Base-by-base conservation (phyloP, 2,329 filamentous ascomycete species). In the Chalaropsis thielavioides region DNA sequence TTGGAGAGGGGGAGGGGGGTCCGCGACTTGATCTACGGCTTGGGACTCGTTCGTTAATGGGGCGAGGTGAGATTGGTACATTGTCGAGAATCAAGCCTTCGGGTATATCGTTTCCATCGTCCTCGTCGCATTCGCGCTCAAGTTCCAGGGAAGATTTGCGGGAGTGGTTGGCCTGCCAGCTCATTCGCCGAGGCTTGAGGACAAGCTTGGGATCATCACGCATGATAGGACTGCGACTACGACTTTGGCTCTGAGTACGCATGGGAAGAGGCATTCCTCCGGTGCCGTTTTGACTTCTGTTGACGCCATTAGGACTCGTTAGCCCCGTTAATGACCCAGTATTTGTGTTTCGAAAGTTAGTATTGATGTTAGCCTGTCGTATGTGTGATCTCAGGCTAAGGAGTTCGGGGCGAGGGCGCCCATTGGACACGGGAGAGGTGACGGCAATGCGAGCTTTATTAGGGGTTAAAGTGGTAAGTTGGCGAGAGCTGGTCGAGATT, bases 81-180 rank as follows among this genome's bases (percentile, higher is more conserved):
- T 94, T 94, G 75, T 90, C 88, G 59, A 94, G 81, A 63, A 91
- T 81, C 27, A 89, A 81, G 64, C 89, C 88, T 31, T 92, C 88
- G 0, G 89, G 89, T 38, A 94, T 86, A 66, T 89, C 84, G 71
- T 91, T 88, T 64, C 85, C 86, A 63, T 83, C 85, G 64, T 91
- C 87, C 62, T 87, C 83, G 69, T 90, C 85, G 68, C 82, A 92
- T 71, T 92, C 89, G 64, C 83, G 82, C 72, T 94, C 89, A 63
- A 90, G 77, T 70, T 92, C 84, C 67, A 85, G 76, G 0, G 83
- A 79, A 0, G 86, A 84, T 73, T 90, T 92, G 66, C 86, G 80
- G 51, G 83, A 79, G 4, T 77, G 76, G 56, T 77, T 82, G 0
- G 85, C 81, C 72, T 90, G 87, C 88, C 87, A 92, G 77, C 81